Evolutionary conservation across 768 basidiomycete genomes (phyloP), one percentile per base, ranked within the genome.

Genomic region (Tremella mesenterica): DNA sequence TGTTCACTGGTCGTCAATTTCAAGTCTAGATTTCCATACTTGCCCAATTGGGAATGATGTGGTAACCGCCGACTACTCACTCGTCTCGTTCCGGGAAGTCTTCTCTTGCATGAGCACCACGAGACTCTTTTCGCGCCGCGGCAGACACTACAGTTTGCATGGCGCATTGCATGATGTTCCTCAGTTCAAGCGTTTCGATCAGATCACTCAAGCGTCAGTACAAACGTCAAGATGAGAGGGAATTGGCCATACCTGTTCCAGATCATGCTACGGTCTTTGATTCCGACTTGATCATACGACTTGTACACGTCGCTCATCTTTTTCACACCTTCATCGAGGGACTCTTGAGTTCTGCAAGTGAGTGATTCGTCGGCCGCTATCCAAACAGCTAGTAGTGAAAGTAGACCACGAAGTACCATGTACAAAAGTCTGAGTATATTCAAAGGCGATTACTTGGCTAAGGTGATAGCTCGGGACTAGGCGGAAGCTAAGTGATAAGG

Each of bases 51-150:
- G n/a, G n/a, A n/a, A n/a, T n/a, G n/a, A n/a, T 12, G 33, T 12
- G 12, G 33, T 12, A 36, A 12, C 33, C 33, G 12, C 12, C 12
- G 4, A 41, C 9, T 3, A 65, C 69, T 59, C 50, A 67, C 69
- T 99, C 93, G 70, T 97, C 91, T 75, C 95, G 90, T 83, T 99
- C 92, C n/a, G 90, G 84, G 79, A 75, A 96, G 74, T 99, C 95
- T 75, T 97, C 95, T 64, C 95, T 89, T 45, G 95, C 95, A 70
- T 99, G 95, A 33, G 95, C 95, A 73, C 95, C 95, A 73, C 95
- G 88, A 43, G 90, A 93, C 73, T 97, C 95, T 77, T 91, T 88
- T 65, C 93, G 86, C 50, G 90, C 90, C 51, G 74, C 74, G 54
- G 75, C 74, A 44, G 87, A 83, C 10, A 84, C 85, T 69, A 97